These are phyloP conservation scores for Microstegium vimineum DNA, from an alignment of 176 grass and related monocot genomes.

Conservation along the genomic window DNA sequence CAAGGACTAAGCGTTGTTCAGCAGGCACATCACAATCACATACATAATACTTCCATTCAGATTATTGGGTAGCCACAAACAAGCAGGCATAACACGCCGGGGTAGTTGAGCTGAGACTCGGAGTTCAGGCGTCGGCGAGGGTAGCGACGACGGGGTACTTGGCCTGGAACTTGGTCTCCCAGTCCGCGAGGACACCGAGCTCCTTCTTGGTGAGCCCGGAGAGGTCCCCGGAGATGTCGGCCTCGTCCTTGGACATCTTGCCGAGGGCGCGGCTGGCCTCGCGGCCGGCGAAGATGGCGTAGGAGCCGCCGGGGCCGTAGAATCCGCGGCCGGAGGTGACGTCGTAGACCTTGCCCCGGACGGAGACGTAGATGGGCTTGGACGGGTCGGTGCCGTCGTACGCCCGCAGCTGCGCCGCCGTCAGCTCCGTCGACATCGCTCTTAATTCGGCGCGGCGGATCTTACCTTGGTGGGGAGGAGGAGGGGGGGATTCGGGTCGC, in stretches of 20 bases:
- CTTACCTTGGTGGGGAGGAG: background rate
- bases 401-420: slow-evolving; percentile 70
- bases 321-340: slow-evolving; percentile 74
- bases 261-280: slow-evolving; percentile 85
- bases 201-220: slow-evolving; percentile 77
- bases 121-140: slow-evolving; percentile 40
- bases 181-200: slow-evolving; percentile 71
- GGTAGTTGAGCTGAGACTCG: background rate
- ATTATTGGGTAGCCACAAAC: slow-evolving; percentile 3
- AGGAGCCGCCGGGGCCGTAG: slow-evolving; percentile 87
- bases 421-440: slow-evolving; percentile 63
- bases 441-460: background rate
- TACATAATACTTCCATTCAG: background rate
- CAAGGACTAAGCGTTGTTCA: background rate
- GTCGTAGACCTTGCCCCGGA: slow-evolving; percentile 86
- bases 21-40: background rate
- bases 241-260: slow-evolving; percentile 88
- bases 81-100: slow-evolving; percentile 7
- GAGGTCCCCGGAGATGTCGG: slow-evolving; percentile 66
- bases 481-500: background rate
- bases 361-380: slow-evolving; percentile 90
- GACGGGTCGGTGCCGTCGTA: slow-evolving; percentile 67
- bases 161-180: slow-evolving; percentile 95
- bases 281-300: slow-evolving; percentile 82
- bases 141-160: slow-evolving; percentile 81